phyloP scores from a whole-genome alignment of 352 stramenopile genomes.

The Phytophthora sp. region DNA sequence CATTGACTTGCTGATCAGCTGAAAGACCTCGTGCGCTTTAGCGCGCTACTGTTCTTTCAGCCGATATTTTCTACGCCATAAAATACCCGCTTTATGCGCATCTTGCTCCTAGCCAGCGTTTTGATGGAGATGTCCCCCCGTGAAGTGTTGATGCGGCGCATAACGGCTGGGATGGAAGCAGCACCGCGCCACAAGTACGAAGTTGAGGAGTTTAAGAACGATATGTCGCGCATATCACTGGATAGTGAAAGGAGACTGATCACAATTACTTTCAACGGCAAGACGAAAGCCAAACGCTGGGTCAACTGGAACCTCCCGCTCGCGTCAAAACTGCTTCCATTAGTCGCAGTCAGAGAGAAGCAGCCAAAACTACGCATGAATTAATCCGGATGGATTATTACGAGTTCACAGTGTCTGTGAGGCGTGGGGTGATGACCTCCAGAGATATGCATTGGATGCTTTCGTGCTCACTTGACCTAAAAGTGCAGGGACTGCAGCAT shows the following conservation, averaged over 20 bases:
- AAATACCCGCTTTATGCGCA: conserved; percentile 16
- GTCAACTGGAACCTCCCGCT: neutral
- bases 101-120: neutral
- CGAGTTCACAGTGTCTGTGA: neutral
- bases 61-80: conserved; percentile 2
- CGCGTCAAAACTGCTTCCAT: neutral
- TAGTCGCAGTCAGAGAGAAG: neutral
- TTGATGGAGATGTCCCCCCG: neutral
- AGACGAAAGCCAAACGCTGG: neutral
- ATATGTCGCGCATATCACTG: neutral
- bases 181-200: neutral
- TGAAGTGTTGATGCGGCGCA: neutral
- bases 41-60: too few relatives aligned
- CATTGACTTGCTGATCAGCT: too few relatives aligned
- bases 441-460: conserved; percentile 1
- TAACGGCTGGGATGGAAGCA: neutral
- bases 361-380: neutral
- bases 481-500: conserved; percentile 1
- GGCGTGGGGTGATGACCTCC: neutral
- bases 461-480: neutral
- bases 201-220: neutral
- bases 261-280: neutral
- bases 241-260: neutral
- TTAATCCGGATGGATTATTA: neutral
- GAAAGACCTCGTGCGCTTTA: too few relatives aligned